phyloP scores from a whole-genome alignment of 164 flowering plant species.

The Akebia trifoliata region DNA sequence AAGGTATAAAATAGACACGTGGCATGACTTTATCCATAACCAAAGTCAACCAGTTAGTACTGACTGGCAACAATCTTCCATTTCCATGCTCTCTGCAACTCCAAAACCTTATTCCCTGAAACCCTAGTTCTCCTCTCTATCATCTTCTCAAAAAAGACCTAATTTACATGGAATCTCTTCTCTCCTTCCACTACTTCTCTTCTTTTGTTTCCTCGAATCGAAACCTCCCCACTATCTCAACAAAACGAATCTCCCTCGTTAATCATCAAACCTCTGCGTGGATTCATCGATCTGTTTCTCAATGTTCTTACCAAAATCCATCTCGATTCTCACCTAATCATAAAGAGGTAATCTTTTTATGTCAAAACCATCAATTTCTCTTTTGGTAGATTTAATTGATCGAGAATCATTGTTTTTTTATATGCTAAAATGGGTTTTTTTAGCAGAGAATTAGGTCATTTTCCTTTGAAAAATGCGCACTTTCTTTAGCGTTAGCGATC shows the following conservation, averaged over 20 bases:
- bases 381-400: too few relatives aligned
- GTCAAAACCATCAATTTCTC: neutral
- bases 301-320: too few relatives aligned
- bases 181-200: slow-evolving; percentile 37
- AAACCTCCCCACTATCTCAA: slow-evolving; percentile 17
- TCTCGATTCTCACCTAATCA: neutral
- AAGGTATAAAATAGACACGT: too few relatives aligned
- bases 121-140: slow-evolving; percentile 4
- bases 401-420: too few relatives aligned
- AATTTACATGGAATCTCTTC: slow-evolving; percentile 33
- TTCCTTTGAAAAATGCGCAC: slow-evolving; percentile 58
- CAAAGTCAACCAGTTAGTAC: too few relatives aligned
- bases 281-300: slow-evolving; percentile 6
- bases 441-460: slow-evolving; percentile 43
- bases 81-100: too few relatives aligned
- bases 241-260: slow-evolving; percentile 10
- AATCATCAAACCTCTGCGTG: slow-evolving; percentile 6
- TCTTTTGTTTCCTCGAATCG: slow-evolving; percentile 18
- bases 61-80: too few relatives aligned
- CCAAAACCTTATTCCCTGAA: too few relatives aligned
- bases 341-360: neutral
- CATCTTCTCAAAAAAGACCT: slow-evolving; percentile 5
- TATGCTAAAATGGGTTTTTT: neutral
- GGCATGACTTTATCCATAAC: too few relatives aligned
- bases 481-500: slow-evolving; percentile 70